Evolutionary conservation across 768 basidiomycete genomes (phyloP).

Genomic region (Podaxis sp.): DNA sequence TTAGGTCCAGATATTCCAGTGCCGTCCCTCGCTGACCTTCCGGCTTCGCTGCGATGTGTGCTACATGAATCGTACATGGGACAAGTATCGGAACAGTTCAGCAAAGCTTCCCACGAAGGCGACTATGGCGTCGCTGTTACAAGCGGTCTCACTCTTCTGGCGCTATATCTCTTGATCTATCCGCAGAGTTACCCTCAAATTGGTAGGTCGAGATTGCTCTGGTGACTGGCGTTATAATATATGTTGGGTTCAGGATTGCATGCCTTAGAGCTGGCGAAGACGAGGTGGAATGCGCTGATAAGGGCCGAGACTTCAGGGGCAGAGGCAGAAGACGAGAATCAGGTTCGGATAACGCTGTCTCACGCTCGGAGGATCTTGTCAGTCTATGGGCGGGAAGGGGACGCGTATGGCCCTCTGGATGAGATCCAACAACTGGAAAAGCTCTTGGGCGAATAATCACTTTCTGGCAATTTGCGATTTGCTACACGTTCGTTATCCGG

Average conservation of each 20-base stretch:
- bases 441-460: conserved; percentile 32
- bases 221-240: not conserved
- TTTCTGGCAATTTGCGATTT: not conserved
- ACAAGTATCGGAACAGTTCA: conserved; percentile 60
- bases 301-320: conserved; percentile 25
- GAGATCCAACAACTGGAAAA: conserved; percentile 48
- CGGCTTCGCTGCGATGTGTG: conserved; percentile 38
- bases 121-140: conserved; percentile 50
- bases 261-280: conserved; percentile 73
- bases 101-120: conserved; percentile 68
- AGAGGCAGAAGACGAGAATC: conserved; percentile 24
- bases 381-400: conserved; percentile 62
- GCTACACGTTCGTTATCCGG: too few species aligned
- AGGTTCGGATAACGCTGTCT: conserved; percentile 36
- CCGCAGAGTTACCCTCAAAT: conserved; percentile 81
- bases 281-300: conserved; percentile 67
- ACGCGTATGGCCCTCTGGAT: conserved; percentile 55
- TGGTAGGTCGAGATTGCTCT: conserved; percentile 42
- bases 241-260: conserved; percentile 61
- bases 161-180: conserved; percentile 69
- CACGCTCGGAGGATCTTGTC: conserved; percentile 41
- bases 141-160: conserved; percentile 57
- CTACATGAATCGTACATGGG: conserved; percentile 62
- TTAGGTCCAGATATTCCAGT: conserved; percentile 27
- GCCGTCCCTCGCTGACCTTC: conserved; percentile 36